Evolutionary conservation across 1,284 basidiomycete genomes (phyloP).

Genomic region (Cryptococcus sp.): DNA sequence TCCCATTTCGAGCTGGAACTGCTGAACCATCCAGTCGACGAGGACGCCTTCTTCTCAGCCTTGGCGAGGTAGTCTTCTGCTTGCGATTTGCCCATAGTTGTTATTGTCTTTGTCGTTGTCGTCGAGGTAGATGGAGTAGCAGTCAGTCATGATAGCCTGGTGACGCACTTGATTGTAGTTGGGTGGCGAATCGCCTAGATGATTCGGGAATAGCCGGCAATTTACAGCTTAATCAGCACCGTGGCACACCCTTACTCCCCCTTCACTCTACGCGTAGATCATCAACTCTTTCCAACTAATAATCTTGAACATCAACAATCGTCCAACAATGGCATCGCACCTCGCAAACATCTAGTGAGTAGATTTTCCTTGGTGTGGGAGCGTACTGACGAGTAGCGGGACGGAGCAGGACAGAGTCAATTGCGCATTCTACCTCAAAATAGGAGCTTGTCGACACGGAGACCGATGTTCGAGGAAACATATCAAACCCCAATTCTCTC

Average conservation of each 20-base stretch:
- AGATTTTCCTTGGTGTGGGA: background rate
- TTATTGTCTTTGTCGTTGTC: background rate
- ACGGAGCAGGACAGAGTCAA: conserved; percentile 48
- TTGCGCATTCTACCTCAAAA: conserved; percentile 49
- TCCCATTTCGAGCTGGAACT: conserved; percentile 75
- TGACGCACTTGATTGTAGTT: background rate
- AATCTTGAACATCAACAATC: background rate
- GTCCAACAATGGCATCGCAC: conserved; percentile 42
- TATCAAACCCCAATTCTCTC: conserved; percentile 93
- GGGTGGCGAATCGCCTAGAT: background rate
- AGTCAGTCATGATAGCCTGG: background rate
- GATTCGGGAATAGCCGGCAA: conserved; percentile 24
- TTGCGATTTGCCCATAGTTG: conserved; percentile 36
- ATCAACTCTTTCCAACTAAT: background rate
- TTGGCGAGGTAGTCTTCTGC: conserved; percentile 61
- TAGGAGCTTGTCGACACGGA: conserved; percentile 46
- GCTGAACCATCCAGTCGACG: conserved; percentile 76
- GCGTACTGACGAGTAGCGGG: conserved; percentile 36
- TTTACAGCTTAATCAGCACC: conserved; percentile 13
- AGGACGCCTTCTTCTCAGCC: conserved; percentile 85
- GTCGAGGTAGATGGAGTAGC: background rate
- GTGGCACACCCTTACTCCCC: conserved; percentile 1
- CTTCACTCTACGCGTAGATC: background rate
- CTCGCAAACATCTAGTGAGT: conserved; percentile 47
- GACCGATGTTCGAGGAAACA: conserved; percentile 66